These are phyloP conservation scores for Phoenix dactylifera DNA, from an alignment of 176 grass and related monocot genomes.

Conservation along the genomic window DNA sequence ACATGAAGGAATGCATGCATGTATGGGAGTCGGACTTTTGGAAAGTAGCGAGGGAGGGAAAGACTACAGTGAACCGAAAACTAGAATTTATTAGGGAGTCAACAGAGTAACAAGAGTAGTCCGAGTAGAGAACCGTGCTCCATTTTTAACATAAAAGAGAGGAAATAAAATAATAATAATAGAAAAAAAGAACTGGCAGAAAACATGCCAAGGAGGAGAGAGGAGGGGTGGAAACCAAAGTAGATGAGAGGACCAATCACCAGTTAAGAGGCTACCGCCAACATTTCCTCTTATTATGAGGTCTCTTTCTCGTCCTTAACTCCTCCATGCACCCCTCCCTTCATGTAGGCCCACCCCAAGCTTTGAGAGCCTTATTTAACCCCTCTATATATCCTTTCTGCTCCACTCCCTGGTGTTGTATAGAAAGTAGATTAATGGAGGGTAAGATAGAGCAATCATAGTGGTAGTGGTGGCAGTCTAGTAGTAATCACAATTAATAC, in stretches of 20 bases:
- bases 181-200: no score
- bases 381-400: conserved; percentile 1
- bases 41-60: no score
- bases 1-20: no score
- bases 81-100: no score
- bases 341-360: neutral
- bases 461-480: conserved; percentile 12
- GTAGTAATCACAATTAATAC: conserved; percentile 23
- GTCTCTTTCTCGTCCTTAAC: conserved; percentile 14
- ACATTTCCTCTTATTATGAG: neutral
- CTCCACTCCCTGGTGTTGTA: neutral
- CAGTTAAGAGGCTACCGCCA: neutral
- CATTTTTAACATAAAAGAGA: no score
- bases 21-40: no score
- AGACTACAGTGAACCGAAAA: no score
- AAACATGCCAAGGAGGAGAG: no score
- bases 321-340: conserved; percentile 1
- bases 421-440: conserved; percentile 3
- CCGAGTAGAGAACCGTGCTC: no score
- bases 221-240: neutral
- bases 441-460: conserved; percentile 17
- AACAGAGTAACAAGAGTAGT: no score
- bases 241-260: neutral
- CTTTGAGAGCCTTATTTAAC: conserved; percentile 8
- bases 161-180: no score